phyloP scores from a whole-genome alignment of 108 stramenopile genomes.

The Discostella pseudostelligera region DNA sequence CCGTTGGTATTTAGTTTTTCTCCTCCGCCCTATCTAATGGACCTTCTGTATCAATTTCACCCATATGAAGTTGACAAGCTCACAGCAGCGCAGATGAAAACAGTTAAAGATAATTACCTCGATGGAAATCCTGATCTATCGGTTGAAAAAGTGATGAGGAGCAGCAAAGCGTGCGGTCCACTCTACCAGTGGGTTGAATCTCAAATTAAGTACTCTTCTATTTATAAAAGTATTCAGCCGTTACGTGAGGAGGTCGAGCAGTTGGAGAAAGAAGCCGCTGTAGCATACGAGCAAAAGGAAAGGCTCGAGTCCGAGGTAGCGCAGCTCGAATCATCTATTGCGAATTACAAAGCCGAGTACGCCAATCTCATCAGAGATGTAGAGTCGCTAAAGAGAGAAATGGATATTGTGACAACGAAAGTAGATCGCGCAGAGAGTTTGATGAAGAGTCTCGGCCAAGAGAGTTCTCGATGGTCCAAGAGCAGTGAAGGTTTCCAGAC shows the following conservation, averaged over 20 bases:
- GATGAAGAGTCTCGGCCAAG: conserved; percentile 88
- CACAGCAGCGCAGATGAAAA: conserved; percentile 72
- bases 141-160: conserved; percentile 66
- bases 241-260: conserved; percentile 90
- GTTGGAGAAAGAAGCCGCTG: conserved; percentile 72
- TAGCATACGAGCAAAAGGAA: conserved; percentile 75
- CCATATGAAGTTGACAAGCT: conserved; percentile 76
- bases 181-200: conserved; percentile 95
- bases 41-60: not conserved
- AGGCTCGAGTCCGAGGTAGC: conserved; percentile 79
- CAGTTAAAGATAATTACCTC: conserved; percentile 83
- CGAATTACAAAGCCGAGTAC: conserved; percentile 94
- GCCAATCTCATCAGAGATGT: conserved; percentile 93
- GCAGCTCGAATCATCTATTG: conserved; percentile 87
- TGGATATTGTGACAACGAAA: conserved; percentile 88
- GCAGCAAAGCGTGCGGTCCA: conserved; percentile 95
- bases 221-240: conserved; percentile 94
- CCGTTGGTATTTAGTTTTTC: not conserved
- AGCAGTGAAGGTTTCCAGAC: conserved; percentile 83
- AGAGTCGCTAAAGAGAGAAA: conserved; percentile 93
- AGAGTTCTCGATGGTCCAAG: conserved; percentile 95
- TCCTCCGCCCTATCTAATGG: not conserved
- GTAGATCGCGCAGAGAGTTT: conserved; percentile 94
- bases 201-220: conserved; percentile 91
- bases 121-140: conserved; percentile 75